Evolutionary conservation across 192 early-diverging fungal genomes (phyloP).

Genomic region (Oehlia diaphana): DNA sequence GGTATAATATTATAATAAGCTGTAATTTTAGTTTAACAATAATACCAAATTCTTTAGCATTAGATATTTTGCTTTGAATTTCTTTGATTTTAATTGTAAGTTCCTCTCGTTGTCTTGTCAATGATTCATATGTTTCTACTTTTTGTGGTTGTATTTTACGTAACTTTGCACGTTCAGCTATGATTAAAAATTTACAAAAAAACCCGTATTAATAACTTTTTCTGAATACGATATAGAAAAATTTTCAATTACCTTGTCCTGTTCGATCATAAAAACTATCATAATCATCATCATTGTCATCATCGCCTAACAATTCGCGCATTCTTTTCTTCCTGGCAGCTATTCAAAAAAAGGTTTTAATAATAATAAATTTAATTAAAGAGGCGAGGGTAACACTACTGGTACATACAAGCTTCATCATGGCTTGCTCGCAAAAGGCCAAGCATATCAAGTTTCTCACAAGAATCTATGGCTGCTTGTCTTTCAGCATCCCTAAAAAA

Average conservation of each 20-base stretch:
- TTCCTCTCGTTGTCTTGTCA: conserved; percentile 40
- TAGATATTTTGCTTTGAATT: conserved; percentile 33
- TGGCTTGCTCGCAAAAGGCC: conserved; percentile 44
- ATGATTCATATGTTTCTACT: conserved; percentile 69
- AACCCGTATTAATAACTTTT: neutral
- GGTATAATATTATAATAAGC: neutral
- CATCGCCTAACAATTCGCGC: conserved; percentile 28
- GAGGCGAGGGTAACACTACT: neutral
- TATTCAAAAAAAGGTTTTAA: conserved; percentile 9
- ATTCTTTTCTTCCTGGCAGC: conserved; percentile 29
- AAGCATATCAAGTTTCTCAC: conserved; percentile 58
- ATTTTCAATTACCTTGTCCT: conserved; percentile 27
- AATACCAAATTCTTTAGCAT: neutral
- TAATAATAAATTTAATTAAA: neutral
- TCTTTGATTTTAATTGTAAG: conserved; percentile 33
- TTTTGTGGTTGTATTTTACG: conserved; percentile 34
- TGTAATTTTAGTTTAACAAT: neutral
- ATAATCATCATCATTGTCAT: conserved; percentile 55
- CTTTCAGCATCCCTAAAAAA: conserved; percentile 57
- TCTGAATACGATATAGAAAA: neutral
- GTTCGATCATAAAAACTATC: conserved; percentile 72
- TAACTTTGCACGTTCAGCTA: conserved; percentile 34
- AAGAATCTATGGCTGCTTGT: conserved; percentile 62
- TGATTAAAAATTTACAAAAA: neutral
- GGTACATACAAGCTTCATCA: conserved; percentile 24